phyloP scores from a whole-genome alignment of 2,329 filamentous ascomycete genomes.

The Pseudopyricularia javanii region DNA sequence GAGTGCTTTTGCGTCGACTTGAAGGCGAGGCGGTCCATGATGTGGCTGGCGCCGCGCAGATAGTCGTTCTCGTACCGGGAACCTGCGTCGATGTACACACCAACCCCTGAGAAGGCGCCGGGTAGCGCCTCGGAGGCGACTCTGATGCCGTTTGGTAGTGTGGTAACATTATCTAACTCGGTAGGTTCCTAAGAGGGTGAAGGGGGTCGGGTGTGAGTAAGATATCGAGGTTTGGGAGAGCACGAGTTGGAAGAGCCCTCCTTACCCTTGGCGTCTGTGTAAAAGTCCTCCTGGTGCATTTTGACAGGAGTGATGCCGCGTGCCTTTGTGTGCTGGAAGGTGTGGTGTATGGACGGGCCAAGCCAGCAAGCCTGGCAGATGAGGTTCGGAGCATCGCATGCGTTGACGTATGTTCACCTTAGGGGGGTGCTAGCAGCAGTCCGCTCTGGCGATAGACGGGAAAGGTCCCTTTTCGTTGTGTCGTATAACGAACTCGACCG shows the following conservation, averaged over 20 bases:
- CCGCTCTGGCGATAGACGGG: neutral
- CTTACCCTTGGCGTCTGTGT: constrained; percentile 1
- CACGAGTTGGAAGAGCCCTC: neutral
- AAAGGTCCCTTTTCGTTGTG: neutral
- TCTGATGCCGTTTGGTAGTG: constrained; percentile 80
- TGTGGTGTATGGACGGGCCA: neutral
- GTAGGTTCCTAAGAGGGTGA: constrained; percentile 53
- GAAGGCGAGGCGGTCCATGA: constrained; percentile 91
- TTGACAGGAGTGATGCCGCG: neutral
- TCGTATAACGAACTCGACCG: neutral
- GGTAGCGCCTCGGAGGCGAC: constrained; percentile 91
- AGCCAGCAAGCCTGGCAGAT: constrained; percentile 1
- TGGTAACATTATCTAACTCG: constrained; percentile 79
- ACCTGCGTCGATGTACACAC: constrained; percentile 90
- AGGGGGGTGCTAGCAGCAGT: neutral
- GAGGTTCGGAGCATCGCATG: constrained; percentile 1
- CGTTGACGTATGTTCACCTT: neutral
- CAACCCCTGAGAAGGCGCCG: constrained; percentile 87
- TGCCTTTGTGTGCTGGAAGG: neutral
- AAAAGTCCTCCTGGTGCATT: neutral
- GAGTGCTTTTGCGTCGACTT: constrained; percentile 66
- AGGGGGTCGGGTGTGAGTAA: neutral
- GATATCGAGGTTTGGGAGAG: neutral
- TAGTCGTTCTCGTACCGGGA: constrained; percentile 84
- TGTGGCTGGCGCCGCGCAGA: constrained; percentile 83